Evolutionary conservation across 805 yeast species (phyloP).

Genomic region (Starmerella davenportii): DNA sequence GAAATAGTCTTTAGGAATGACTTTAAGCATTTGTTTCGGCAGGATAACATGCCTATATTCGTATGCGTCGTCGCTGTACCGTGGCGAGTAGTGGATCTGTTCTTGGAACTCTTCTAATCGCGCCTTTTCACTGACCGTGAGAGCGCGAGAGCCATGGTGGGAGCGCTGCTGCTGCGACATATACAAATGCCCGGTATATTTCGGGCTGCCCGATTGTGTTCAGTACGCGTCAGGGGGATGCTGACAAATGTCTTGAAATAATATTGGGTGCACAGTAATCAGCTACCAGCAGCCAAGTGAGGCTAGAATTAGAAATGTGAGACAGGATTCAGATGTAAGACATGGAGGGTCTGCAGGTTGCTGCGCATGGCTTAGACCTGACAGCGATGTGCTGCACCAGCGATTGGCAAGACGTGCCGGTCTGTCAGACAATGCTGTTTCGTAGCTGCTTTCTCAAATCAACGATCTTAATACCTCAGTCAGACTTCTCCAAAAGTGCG

Average conservation of each 20-base stretch:
- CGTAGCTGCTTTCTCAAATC: no score
- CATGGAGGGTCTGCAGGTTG: no score
- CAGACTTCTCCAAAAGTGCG: no score
- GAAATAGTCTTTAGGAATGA: constrained; percentile 86
- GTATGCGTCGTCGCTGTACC: constrained; percentile 77
- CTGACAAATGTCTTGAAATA: not conserved
- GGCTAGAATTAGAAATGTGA: no score
- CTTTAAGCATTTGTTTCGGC: constrained; percentile 88
- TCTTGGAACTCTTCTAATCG: constrained; percentile 83
- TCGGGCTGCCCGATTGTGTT: not conserved
- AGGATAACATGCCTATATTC: constrained; percentile 95
- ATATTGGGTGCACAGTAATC: not conserved
- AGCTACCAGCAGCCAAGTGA: not conserved
- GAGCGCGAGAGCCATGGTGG: constrained; percentile 33
- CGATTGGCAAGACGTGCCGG: no score
- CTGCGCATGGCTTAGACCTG: no score
- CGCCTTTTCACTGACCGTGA: constrained; percentile 68
- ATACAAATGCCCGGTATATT: not conserved
- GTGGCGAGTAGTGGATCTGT: constrained; percentile 73
- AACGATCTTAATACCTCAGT: no score
- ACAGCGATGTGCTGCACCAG: no score
- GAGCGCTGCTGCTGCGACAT: constrained; percentile 8
- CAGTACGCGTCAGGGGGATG: not conserved
- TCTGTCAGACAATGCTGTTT: no score
- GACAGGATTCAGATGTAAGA: no score